Evolutionary conservation across 441 rosid species (phyloP).

Genomic region (Corymbia calophylla): DNA sequence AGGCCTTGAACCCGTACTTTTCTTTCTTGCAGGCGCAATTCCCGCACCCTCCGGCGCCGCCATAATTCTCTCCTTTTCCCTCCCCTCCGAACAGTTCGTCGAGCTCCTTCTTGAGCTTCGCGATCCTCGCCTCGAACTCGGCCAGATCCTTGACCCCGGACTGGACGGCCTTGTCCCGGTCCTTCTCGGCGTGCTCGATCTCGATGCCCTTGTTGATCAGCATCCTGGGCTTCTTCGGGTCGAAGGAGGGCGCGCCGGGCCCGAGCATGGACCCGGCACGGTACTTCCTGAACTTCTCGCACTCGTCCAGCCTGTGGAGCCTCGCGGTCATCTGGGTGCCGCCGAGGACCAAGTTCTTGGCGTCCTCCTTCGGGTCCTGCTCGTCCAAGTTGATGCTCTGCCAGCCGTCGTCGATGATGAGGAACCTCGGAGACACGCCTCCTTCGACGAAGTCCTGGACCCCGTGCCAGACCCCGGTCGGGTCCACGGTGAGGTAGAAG

Average conservation of each 20-base stretch:
- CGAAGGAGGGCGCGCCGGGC: conserved; percentile 36
- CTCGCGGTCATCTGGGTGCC: conserved; percentile 84
- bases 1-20: conserved; percentile 44
- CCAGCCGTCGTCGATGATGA: conserved; percentile 93
- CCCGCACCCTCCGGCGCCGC: neutral
- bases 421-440: conserved; percentile 53
- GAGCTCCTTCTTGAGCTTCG: conserved; percentile 35
- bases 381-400: conserved; percentile 58
- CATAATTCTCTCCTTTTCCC: neutral
- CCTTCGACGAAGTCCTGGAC: conserved; percentile 55
- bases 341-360: conserved; percentile 63
- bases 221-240: conserved; percentile 52
- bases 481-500: conserved; percentile 72
- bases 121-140: conserved; percentile 27
- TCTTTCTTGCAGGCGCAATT: conserved; percentile 14
- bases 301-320: conserved; percentile 54
- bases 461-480: conserved; percentile 64
- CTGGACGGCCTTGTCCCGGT: conserved; percentile 25
- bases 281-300: conserved; percentile 59
- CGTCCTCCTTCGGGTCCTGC: conserved; percentile 37
- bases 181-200: conserved; percentile 49
- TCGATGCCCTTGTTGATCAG: conserved; percentile 62
- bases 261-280: conserved; percentile 43
- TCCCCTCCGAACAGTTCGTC: conserved; percentile 22
- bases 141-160: conserved; percentile 28